These are phyloP conservation scores for Wickerhamiella allomyrinae DNA, from an alignment of 805 yeast species.

Conservation along the genomic window DNA sequence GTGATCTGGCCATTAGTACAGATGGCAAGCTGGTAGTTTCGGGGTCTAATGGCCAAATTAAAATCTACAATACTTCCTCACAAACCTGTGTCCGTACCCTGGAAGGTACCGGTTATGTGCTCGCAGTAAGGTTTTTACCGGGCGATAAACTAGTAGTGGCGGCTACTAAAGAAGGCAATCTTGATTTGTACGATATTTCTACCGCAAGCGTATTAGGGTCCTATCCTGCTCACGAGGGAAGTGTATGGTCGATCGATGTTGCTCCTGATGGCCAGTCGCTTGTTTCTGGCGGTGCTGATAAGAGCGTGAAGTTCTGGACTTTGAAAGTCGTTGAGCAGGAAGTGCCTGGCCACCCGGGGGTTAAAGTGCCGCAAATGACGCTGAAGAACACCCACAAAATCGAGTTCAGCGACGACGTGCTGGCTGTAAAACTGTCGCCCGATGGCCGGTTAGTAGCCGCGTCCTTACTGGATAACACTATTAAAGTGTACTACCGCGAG, in stretches of 20 bases:
- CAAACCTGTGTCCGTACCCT: slow-evolving; percentile 70
- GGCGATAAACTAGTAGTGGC: slow-evolving; percentile 79
- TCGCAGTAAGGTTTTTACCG: slow-evolving; percentile 69
- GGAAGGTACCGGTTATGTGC: slow-evolving; percentile 67
- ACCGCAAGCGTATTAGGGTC: slow-evolving; percentile 59
- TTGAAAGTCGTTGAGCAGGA: slow-evolving; percentile 49
- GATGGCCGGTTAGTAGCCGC: slow-evolving; percentile 66
- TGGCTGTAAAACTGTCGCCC: slow-evolving; percentile 67
- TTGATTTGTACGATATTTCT: slow-evolving; percentile 77
- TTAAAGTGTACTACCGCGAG: slow-evolving; percentile 81
- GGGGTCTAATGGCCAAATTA: slow-evolving; percentile 79
- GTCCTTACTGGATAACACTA: slow-evolving; percentile 84
- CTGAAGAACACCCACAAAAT: slow-evolving; percentile 65
- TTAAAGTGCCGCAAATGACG: slow-evolving; percentile 38
- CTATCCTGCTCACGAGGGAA: slow-evolving; percentile 62
- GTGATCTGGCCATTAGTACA: slow-evolving; percentile 68
- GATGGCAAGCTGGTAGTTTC: slow-evolving; percentile 73
- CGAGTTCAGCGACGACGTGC: slow-evolving; percentile 74
- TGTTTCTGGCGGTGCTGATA: slow-evolving; percentile 91
- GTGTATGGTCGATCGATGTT: slow-evolving; percentile 84
- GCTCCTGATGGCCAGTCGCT: slow-evolving; percentile 73
- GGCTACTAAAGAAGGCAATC: slow-evolving; percentile 76
- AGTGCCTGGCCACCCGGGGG: slow-evolving; percentile 49
- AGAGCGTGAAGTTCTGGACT: slow-evolving; percentile 79
- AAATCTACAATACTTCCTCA: slow-evolving; percentile 73